Base-by-base conservation (phyloP, 192 early-diverging fungal genomes). In the Oehlia diaphana region DNA sequence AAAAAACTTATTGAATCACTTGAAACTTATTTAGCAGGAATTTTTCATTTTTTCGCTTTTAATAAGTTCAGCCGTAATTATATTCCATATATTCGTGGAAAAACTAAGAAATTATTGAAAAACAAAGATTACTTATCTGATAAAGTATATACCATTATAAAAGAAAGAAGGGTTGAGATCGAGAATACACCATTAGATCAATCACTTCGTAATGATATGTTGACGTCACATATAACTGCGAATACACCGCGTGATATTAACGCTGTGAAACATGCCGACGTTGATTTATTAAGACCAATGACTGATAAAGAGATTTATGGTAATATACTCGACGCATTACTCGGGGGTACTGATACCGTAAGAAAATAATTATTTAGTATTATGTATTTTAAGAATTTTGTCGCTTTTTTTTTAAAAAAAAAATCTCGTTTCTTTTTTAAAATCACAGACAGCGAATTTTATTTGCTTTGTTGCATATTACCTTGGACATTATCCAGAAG, bases 251-350 rank as follows among this genome's bases (percentile, higher is more conserved):
- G 28, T 28, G 35, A 37, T 64, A 4, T 19, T 19, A 19, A 12
- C 35, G 2, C 26, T 14, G 23, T 28, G 4, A 21, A 73, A 73
- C 8, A 19, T 4, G 16, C 39, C 33, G 35, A 62, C 63, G 37
- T 2, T n/a, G 14, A 42, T 10, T 23, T 49, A 14, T 19, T 13
- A 7, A 42, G 44, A 73, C 74, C 62, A 9, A 63, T 76, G 74
- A 76, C 10, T 64, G 74, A 76, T 64, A 28, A 37, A n/a, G 62
- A 64, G 12, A 76, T 76, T 26, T 19, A 6, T 63, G 74, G 21
- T 16, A 35, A 39, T 76, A 9, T 76, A 19, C 26, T 62, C 9
- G 74, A 76, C 0, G 31, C 39, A 39, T 23, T 64, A 4, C 4
- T 21, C 2, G 74, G 47, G 23, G 74, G 61, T 7, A 63, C 39